Evolutionary conservation across 306 rosid species (phyloP), one percentile per base, ranked within the genome.

Genomic region (Sophora flavescens): DNA sequence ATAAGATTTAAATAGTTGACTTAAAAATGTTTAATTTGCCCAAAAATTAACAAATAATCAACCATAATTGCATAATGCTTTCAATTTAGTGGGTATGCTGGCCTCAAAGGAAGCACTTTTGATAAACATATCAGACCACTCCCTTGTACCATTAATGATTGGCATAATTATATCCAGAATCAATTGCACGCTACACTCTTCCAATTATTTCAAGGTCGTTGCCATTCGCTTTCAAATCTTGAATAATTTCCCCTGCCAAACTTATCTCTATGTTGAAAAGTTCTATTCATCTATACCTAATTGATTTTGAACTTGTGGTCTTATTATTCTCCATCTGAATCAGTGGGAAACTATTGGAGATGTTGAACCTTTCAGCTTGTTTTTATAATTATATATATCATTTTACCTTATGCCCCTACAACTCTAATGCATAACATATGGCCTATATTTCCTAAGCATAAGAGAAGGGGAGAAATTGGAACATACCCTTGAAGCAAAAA

Each of bases 171-270:
- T 84, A 63, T 64, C 78, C 72, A 52, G 22, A 41, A 54, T 81
- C 58, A 78, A 6, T 62, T 39, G 72, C 67, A 77, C 13, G n/a
- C 10, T 17, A 47, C 14, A 38, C 4, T 63, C 10, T 41, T 68
- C 47, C 68, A 83, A 83, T 73, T 68, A 78, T 53, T 74, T 83
- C 70, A 76, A 76, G 70, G 74, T 68, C 51, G 80, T 63, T 69
- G 73, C 44, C 59, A 65, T 72, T 78, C 35, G 17, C 72, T 81
- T 45, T 81, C 85, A 81, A 15, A 70, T 33, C 44, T 35, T 58
- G 69, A 74, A 69, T 78, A 73, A 69, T 78, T 59, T 75, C 28
- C 15, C 77, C 33, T 75, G 84, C 77, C 84, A 58, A 85, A 81
- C 81, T 57, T 78, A 45, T 68, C 74, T 65, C n/a, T 72, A 38